These are phyloP conservation scores for Maudiozyma humilis DNA, from an alignment of 1,139 yeast species.

Conservation along the genomic window DNA sequence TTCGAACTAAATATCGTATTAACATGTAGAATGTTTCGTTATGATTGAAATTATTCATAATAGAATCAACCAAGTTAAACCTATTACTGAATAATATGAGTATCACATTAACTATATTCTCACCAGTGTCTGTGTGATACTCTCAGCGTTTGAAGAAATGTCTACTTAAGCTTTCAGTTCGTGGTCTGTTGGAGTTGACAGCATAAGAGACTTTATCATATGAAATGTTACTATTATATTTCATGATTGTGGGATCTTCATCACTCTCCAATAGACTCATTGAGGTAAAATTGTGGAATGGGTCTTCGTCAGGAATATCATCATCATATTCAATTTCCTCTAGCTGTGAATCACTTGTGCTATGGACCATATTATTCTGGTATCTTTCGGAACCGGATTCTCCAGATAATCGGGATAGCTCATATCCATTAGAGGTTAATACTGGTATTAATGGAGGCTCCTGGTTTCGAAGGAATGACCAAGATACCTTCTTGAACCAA, in stretches of 20 bases:
- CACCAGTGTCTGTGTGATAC: background rate
- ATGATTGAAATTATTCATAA: too few relatives aligned
- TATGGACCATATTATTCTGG: constrained; percentile 5
- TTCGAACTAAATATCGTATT: too few relatives aligned
- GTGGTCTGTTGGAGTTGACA: constrained; percentile 35
- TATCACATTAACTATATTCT: too few relatives aligned
- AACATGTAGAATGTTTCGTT: too few relatives aligned
- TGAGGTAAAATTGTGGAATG: constrained; percentile 81
- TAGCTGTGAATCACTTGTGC: constrained; percentile 2
- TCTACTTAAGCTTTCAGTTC: constrained; percentile 26
- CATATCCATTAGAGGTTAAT: constrained; percentile 51
- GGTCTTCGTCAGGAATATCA: constrained; percentile 45
- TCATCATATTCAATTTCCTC: constrained; percentile 31
- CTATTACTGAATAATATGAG: too few relatives aligned
- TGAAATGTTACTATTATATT: constrained; percentile 45
- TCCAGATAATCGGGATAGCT: constrained; percentile 31
- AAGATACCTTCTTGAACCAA: constrained; percentile 82
- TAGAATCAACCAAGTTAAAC: too few relatives aligned
- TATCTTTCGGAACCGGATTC: constrained; percentile 12
- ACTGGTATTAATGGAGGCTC: constrained; percentile 94
- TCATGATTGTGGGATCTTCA: constrained; percentile 44
- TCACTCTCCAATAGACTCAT: constrained; percentile 65
- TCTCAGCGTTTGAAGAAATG: constrained; percentile 35
- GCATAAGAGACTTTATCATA: constrained; percentile 65
- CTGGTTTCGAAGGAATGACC: constrained; percentile 90